phyloP scores from a whole-genome alignment of 176 grass and related monocot genomes.

The Pharus latifolius region DNA sequence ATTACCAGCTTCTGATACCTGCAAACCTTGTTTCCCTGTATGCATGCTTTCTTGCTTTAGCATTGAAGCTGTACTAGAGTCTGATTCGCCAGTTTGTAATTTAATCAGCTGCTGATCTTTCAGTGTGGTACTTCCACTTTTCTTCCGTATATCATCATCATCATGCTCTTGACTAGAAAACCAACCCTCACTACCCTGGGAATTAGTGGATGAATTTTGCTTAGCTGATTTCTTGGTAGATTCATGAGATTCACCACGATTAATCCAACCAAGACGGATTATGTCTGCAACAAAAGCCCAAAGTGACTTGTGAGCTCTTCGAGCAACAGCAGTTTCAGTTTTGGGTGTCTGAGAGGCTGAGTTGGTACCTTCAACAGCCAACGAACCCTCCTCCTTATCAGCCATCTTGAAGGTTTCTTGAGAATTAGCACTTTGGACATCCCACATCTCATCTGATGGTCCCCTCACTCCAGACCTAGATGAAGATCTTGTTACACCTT shows the following conservation, averaged over 20 bases:
- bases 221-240: slow-evolving; percentile 50
- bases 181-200: slow-evolving; percentile 72
- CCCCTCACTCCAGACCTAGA: slow-evolving; percentile 46
- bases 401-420: slow-evolving; percentile 54
- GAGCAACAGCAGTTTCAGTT: slow-evolving; percentile 48
- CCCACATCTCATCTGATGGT: slow-evolving; percentile 70
- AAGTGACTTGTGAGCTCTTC: slow-evolving; percentile 57
- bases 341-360: slow-evolving; percentile 29
- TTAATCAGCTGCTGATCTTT: slow-evolving; percentile 22
- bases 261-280: slow-evolving; percentile 71
- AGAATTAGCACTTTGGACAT: slow-evolving; percentile 42
- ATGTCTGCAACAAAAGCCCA: slow-evolving; percentile 90
- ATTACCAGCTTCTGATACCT: slow-evolving; percentile 12
- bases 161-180: slow-evolving; percentile 60
- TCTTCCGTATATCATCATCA: slow-evolving; percentile 36
- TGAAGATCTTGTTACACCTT: slow-evolving; percentile 35
- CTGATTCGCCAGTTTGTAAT: slow-evolving; percentile 15
- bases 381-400: slow-evolving; percentile 29
- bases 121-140: slow-evolving; percentile 14
- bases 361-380: slow-evolving; percentile 29
- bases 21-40: slow-evolving; percentile 3
- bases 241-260: slow-evolving; percentile 41
- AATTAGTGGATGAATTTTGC: slow-evolving; percentile 71
- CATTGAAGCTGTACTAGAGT: slow-evolving; percentile 21
- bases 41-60: slow-evolving; percentile 5